phyloP scores from a whole-genome alignment of 2,329 filamentous ascomycete species.

The Raffaelea deltoideospora region DNA sequence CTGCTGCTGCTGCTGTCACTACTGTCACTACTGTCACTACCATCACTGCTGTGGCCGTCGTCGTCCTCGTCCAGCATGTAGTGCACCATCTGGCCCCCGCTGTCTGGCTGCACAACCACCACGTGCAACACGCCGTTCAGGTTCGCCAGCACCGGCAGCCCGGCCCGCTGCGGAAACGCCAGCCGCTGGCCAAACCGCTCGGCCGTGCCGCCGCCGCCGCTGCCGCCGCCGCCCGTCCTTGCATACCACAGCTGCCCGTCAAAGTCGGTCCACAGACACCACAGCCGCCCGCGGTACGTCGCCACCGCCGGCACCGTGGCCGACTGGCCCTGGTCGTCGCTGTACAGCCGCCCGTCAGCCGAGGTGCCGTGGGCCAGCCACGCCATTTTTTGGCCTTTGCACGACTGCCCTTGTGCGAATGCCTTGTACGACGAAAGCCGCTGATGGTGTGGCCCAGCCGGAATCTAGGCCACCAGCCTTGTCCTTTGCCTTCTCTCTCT shows the following conservation, averaged over 20 bases:
- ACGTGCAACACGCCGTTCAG: conserved; percentile 19
- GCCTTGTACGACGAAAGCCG: background rate
- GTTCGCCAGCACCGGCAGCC: conserved; percentile 18
- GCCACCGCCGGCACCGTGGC: conserved; percentile 18
- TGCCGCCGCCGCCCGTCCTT: conserved; percentile 11
- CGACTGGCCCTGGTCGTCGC: conserved; percentile 14
- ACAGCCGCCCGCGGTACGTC: conserved; percentile 19
- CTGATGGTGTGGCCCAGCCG: too few species aligned
- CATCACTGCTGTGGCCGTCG: too few species aligned
- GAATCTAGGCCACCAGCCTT: too few species aligned
- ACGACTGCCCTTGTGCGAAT: too few species aligned
- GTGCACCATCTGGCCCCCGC: conserved; percentile 16
- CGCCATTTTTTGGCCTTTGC: conserved; percentile 8
- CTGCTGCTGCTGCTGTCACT: too few species aligned
- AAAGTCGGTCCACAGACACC: conserved; percentile 20
- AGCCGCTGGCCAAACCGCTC: conserved; percentile 13
- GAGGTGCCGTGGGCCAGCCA: conserved; percentile 18
- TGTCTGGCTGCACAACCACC: conserved; percentile 14
- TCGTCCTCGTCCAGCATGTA: conserved; percentile 18
- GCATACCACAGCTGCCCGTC: conserved; percentile 18
- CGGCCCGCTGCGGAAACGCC: conserved; percentile 15
- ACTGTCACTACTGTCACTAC: too few species aligned
- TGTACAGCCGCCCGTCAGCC: conserved; percentile 13
- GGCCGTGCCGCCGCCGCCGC: conserved; percentile 10
- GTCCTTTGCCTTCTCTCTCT: too few species aligned